These are phyloP conservation scores for Scedosporium dehoogii DNA, from an alignment of 2,329 filamentous ascomycete genomes.

Conservation along the genomic window DNA sequence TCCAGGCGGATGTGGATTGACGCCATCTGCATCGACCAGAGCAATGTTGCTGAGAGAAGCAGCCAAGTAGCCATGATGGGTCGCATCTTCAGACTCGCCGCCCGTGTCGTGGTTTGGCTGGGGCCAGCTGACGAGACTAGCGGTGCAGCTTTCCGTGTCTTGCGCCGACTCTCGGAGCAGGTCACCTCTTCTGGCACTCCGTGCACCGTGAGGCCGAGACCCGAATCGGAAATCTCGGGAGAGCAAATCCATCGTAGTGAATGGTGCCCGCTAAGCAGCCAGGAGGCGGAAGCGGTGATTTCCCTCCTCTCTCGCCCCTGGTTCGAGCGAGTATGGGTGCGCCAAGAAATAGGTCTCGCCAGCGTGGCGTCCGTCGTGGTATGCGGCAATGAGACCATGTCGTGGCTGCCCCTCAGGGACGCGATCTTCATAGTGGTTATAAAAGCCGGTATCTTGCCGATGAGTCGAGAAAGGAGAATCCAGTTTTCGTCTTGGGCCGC, in stretches of 20 bases:
- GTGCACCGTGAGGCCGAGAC: background rate
- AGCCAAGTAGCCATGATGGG: background rate
- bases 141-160: background rate
- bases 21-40: background rate
- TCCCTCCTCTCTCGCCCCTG: background rate
- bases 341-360: background rate
- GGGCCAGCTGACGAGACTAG: slow-evolving; percentile 10
- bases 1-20: background rate
- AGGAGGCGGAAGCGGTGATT: background rate
- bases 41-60: background rate
- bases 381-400: background rate
- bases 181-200: background rate
- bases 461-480: too few relatives aligned
- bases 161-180: background rate
- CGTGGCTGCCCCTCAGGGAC: background rate
- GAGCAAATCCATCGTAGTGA: background rate
- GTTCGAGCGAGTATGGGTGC: background rate
- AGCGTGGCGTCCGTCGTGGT: background rate
- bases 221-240: background rate
- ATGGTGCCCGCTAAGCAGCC: too few relatives aligned
- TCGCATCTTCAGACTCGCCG: slow-evolving; percentile 11
- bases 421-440: background rate
- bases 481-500: too few relatives aligned
- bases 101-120: slow-evolving; percentile 12
- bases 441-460: too few relatives aligned